Evolutionary conservation across 345 rosid genomes (phyloP), one percentile per base, ranked within the genome.

Genomic region (Kandelia obovata): DNA sequence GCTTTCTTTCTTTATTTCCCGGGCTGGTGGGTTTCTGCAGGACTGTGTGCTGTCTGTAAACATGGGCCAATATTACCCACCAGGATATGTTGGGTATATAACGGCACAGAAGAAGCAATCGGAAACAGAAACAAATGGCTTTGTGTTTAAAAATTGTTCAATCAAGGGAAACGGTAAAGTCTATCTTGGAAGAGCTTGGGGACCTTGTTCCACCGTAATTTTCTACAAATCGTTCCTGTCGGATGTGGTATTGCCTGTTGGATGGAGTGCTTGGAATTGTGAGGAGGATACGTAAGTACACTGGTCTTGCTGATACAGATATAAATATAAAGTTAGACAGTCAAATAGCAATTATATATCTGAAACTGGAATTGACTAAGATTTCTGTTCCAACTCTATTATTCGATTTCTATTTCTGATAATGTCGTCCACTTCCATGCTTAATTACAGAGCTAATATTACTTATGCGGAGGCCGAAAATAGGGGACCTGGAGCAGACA

Each of bases 401-500:
- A 2, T 43, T 11, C 5, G 4, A 43, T 43, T 43, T 43, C 13
- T 9, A 52, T 21, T 52, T 20, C 58, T 20, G 11, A 6, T 53
- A n/a, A 20, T 6, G 21, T 53, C 25, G 11, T 20, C 0, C 19
- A 3, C 7, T 27, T 10, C 13, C 5, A 9, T 21, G 5, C 20
- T 20, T 25, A 13, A 3, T 51, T 23, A 47, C 49, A 55, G 70
- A 56, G 53, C 16, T 4, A 23, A 35, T 23, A 16, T 67, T 15
- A 53, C 52, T 2, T 67, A 35, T 55, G 80, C 77, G 9, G 94
- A 88, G 79, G 58, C 67, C 5, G 67, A 64, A 7, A 85, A 84
- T 61, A 61, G 3, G 2, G 91, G 89, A 67, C 63, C 66, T 0
- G 87, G 89, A 23, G 71, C 88, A 0, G 30, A 69, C 57, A 72